Percentiles rank a stretch among this genome's conserved stretches.
Conservation (phyloP, 2,329 filamentous ascomycete genomes). For the Xylaria sp. region DNA sequence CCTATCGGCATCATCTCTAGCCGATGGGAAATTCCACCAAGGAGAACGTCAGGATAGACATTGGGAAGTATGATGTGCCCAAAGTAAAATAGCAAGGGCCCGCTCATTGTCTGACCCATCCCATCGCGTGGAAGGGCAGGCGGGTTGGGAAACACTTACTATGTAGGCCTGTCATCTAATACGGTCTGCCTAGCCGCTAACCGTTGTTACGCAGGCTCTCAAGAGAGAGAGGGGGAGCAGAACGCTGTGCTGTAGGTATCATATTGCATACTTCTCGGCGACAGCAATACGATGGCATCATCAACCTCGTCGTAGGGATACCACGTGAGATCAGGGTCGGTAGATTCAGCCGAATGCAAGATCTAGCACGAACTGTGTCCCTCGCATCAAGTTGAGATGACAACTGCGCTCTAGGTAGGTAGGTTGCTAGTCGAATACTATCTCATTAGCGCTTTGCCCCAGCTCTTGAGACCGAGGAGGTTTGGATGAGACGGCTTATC, state of each 20-base stretch:
- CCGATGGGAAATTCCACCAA: slow-evolving; percentile 22
- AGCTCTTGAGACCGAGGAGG: slow-evolving; percentile 43
- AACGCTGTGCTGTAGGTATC: background rate
- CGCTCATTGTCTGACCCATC: slow-evolving; percentile 13
- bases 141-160: slow-evolving; percentile 1
- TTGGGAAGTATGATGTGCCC: slow-evolving; percentile 18
- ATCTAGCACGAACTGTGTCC: background rate
- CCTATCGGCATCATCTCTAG: slow-evolving; percentile 31
- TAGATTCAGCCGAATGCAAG: slow-evolving; percentile 1
- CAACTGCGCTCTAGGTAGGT: too few relatives aligned
- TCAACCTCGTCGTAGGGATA: background rate
- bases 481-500: slow-evolving; percentile 50
- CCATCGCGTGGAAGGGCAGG: background rate
- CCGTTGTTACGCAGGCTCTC: background rate
- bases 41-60: slow-evolving; percentile 14
- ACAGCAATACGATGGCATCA: background rate
- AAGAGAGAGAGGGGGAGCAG: background rate
- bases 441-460: slow-evolving; percentile 38
- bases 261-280: background rate
- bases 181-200: background rate
- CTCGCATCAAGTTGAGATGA: background rate
- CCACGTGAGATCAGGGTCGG: background rate
- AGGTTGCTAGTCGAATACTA: background rate
- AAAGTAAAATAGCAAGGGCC: slow-evolving; percentile 18
- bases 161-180: background rate